Evolutionary conservation across 2,329 filamentous ascomycete species (phyloP).

Genomic region (Apiospora rasikravindrae): DNA sequence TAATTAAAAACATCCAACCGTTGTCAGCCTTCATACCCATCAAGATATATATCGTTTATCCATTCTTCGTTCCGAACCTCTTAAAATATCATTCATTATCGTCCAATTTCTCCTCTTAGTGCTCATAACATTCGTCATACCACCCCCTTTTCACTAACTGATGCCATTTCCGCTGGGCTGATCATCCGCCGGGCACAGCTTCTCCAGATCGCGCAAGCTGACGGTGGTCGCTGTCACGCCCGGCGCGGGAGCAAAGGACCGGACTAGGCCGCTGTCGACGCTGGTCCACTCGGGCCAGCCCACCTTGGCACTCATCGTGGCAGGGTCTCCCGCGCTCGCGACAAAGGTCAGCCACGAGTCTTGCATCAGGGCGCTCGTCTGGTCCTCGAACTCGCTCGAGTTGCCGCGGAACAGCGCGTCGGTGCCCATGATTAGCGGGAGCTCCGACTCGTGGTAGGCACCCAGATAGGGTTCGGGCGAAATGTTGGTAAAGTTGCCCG

Average conservation of each 20-base stretch:
- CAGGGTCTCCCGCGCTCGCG: not conserved
- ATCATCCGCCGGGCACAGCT: slow-evolving; percentile 9
- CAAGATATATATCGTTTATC: not conserved
- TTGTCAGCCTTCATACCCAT: not conserved
- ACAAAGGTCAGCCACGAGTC: slow-evolving; percentile 24
- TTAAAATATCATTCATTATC: not conserved
- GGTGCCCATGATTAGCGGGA: slow-evolving; percentile 23
- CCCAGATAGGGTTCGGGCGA: slow-evolving; percentile 22
- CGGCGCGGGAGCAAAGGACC: slow-evolving; percentile 20
- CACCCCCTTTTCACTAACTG: not conserved
- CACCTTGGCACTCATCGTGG: slow-evolving; percentile 10
- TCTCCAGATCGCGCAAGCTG: slow-evolving; percentile 9
- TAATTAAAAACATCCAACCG: not conserved
- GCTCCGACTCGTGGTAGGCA: slow-evolving; percentile 24
- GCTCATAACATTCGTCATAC: not conserved
- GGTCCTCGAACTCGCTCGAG: slow-evolving; percentile 22
- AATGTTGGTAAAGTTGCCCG: slow-evolving; percentile 35
- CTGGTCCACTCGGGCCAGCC: slow-evolving; percentile 20
- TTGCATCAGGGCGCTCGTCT: slow-evolving; percentile 21
- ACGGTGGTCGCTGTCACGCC: slow-evolving; percentile 17
- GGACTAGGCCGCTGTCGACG: slow-evolving; percentile 11
- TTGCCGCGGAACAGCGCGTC: slow-evolving; percentile 21
- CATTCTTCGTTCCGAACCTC: not conserved
- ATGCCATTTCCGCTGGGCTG: not conserved
- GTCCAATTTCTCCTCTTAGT: not conserved